Evolutionary conservation across 371 early-diverging fungal species (phyloP), one percentile per base, ranked within the genome.

Genomic region (Mortierella polycephala): DNA sequence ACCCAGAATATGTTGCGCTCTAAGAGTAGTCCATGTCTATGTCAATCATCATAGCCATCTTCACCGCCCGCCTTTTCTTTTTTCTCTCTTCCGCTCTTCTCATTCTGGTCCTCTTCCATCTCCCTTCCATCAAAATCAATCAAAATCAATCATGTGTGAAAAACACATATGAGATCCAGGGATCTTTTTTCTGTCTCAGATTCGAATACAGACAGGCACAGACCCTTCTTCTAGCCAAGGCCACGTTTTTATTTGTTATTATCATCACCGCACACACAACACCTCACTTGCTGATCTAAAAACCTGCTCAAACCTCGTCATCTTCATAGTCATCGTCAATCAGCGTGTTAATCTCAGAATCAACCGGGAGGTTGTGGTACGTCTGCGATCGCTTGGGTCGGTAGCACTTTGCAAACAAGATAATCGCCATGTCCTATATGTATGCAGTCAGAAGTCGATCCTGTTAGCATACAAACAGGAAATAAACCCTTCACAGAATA

Each of bases 341-440:
- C 62, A 79, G 42, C 39, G 79, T 79, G 44, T 79, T 79, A 59
- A 79, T 72, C 63, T 79, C 79, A 54, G 79, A 79, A 57, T 79
- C 79, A 11, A 72, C 69, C 11, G 79, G 79, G 18, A 79, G 57
- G 60, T 79, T 79, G 46, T 79, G 79, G 52, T 79, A 79, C 13
- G 77, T 64, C 63, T 79, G 79, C 55, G 79, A 65, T 7, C 79
- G 79, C 66, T 65, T 72, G 44, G 79, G 79, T 6, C 69, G 54
- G 21, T 79, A 79, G 63, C 79, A 79, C 57, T 79, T 79, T 20
- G 73, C 69, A 39, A 79, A 60, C 57, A 79, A 21, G 30, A 79
- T 79, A 8, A 79, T 55, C 8, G 50, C 62, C 79, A 79, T 79
- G 16, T 79, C 79, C 79, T 75, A 56, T n/a, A 40, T 18, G 56